These are phyloP conservation scores for Penicillium flavigenum DNA, from an alignment of 495 filamentous ascomycete genomes.

Conservation along the genomic window DNA sequence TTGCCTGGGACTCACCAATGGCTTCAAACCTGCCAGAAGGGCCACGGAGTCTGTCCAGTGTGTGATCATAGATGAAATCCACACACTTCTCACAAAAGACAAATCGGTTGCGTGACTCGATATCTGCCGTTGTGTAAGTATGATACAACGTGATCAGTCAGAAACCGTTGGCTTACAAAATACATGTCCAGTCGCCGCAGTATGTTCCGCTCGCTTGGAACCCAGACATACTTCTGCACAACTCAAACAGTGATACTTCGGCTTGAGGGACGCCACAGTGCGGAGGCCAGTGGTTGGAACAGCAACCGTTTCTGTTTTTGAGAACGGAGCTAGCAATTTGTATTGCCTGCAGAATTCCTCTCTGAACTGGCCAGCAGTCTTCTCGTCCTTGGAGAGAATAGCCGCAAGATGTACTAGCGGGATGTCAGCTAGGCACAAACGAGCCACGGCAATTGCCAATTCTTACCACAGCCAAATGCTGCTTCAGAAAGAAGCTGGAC, in stretches of 20 bases:
- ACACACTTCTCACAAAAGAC: conserved; percentile 81
- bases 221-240: conserved; percentile 40
- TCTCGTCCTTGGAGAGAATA: conserved; percentile 29
- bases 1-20: conserved; percentile 25
- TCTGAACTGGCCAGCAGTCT: conserved; percentile 41
- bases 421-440: conserved; percentile 16
- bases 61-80: conserved; percentile 86
- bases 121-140: conserved; percentile 53
- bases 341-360: conserved; percentile 37
- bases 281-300: conserved; percentile 29
- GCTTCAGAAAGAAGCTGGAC: conserved; percentile 43
- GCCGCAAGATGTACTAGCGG: conserved; percentile 43
- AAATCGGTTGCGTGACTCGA: conserved; percentile 74
- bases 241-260: conserved; percentile 43
- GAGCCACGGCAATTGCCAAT: conserved; percentile 1
- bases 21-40: conserved; percentile 29
- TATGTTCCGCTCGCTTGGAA: conserved; percentile 39
- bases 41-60: conserved; percentile 64
- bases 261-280: conserved; percentile 34
- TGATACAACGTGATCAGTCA: background rate
- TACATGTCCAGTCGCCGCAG: conserved; percentile 42
- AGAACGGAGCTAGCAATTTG: conserved; percentile 32
- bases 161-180: conserved; percentile 37
- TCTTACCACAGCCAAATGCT: conserved; percentile 49
- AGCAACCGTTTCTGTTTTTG: conserved; percentile 25